phyloP scores from a whole-genome alignment of 257 asterid genomes.

The Sherardia arvensis region DNA sequence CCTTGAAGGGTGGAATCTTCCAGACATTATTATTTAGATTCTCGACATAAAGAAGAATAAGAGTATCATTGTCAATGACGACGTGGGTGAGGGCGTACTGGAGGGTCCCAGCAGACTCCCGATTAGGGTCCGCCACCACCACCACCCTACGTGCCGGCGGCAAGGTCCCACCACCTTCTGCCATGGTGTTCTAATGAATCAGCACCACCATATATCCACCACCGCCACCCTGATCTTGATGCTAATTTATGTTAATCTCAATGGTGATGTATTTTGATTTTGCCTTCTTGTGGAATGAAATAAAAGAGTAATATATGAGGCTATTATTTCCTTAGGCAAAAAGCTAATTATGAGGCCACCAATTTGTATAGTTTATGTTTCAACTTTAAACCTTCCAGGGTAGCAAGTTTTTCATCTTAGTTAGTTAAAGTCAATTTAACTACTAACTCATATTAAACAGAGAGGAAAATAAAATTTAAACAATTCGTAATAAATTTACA shows the following conservation, averaged over 20 bases:
- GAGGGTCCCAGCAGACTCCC: slow-evolving; percentile 67
- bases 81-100: slow-evolving; percentile 61
- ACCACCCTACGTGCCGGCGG: slow-evolving; percentile 41
- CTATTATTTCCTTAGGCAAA: slow-evolving; percentile 8
- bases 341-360: too few species aligned
- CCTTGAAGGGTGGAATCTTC: slow-evolving; percentile 35
- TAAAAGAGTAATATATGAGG: slow-evolving; percentile 10
- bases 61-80: slow-evolving; percentile 36
- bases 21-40: slow-evolving; percentile 29
- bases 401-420: too few species aligned
- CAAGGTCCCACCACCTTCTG: slow-evolving; percentile 17
- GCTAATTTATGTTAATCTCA: background rate
- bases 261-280: too few species aligned
- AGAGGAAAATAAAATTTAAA: too few species aligned
- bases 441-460: too few species aligned
- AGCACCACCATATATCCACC: slow-evolving; percentile 25
- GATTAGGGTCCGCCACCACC: slow-evolving; percentile 71
- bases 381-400: background rate
- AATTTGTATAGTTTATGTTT: background rate
- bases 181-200: slow-evolving; percentile 27
- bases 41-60: slow-evolving; percentile 49
- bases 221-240: background rate
- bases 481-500: background rate
- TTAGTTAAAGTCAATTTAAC: too few species aligned
- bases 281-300: too few species aligned